Evolutionary conservation across 2,329 filamentous ascomycete genomes (phyloP), one percentile per base, ranked within the genome.

Genomic region (Apiospora marii): DNA sequence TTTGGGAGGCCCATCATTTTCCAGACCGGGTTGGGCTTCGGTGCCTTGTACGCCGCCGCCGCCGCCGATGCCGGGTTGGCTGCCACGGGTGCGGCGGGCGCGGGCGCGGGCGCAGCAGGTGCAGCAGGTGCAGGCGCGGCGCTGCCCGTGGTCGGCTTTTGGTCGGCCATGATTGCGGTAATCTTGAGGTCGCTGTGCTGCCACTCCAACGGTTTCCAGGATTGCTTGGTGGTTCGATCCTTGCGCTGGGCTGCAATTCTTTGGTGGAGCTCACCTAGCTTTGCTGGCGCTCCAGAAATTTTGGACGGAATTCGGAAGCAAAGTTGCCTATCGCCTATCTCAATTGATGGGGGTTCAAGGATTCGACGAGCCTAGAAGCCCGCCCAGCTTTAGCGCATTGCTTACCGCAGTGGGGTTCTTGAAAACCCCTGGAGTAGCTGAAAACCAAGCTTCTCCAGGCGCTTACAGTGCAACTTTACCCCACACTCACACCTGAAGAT

Each of bases 1-100:
- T 92, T 93, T 69, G 96, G 96, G 73, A 99, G 86, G 72, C 96
- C 96, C 85, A 96, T 91, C 88, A 94, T 93, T 75, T 90, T 90
- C 78, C 94, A 89, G 71, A 91, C 93, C 61, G 92, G 92, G 83
- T 96, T 96, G 69, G 88, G 86, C 78, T 86, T 83, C 67, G 84
- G 78, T 74, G 84, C 81, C 76, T 88, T 86, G 80, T 83, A 79
- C 72, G 27, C 27, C 67, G 27, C 16, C 14, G 51, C 30, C 14
- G 51, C 34, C 53, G 53, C 19, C 10, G 53, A 16, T 14, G 70
- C 51, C 19, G 53, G 53, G 53, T 61, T 61, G 53, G 53, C 53
- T 37, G 30, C 53, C 16, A 67, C 67, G 19, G 72, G 48, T 16
- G 69, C 67, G 13, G 69, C 64, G 24, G 10, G 44, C 7, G 70